Conservation (phyloP, 306 rosid genomes). For the Castanea crenata region DNA sequence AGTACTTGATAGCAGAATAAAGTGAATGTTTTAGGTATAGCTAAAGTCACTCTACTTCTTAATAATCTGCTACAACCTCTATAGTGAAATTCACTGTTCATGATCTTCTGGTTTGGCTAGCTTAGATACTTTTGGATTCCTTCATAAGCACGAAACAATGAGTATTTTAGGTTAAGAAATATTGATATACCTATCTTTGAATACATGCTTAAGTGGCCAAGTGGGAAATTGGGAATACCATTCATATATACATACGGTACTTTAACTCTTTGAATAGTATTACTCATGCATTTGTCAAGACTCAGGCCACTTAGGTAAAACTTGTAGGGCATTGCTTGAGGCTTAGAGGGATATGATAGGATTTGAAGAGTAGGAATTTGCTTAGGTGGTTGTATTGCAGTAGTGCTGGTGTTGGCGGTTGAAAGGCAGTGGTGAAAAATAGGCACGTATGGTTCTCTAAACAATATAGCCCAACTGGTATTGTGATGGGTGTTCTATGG, state of each 20-base stretch:
- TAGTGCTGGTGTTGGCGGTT: background rate
- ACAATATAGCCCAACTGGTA: no score
- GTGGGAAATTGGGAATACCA: no score
- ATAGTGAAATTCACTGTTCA: background rate
- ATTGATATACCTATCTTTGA: no score
- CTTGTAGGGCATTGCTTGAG: background rate
- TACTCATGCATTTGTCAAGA: background rate
- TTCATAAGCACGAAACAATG: background rate
- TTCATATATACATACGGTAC: background rate
- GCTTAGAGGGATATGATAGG: background rate
- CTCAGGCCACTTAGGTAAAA: background rate
- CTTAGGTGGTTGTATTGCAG: background rate
- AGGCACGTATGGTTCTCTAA: no score
- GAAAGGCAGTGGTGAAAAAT: background rate
- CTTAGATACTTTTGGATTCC: background rate
- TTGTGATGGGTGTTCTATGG: no score
- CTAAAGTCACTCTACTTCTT: no score
- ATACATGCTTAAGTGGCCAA: no score
- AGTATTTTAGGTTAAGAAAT: background rate
- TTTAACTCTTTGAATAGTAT: conserved; percentile 10
- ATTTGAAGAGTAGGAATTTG: background rate
- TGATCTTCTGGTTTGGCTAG: background rate
- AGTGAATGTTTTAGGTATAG: no score
- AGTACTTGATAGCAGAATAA: background rate
- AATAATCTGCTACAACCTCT: no score